A percentile compares a stretch with the other conserved stretches of the same genome.
These are phyloP conservation scores for Diutina sp. DNA, from an alignment of 1,139 yeast genomes.

Conservation along the genomic window DNA sequence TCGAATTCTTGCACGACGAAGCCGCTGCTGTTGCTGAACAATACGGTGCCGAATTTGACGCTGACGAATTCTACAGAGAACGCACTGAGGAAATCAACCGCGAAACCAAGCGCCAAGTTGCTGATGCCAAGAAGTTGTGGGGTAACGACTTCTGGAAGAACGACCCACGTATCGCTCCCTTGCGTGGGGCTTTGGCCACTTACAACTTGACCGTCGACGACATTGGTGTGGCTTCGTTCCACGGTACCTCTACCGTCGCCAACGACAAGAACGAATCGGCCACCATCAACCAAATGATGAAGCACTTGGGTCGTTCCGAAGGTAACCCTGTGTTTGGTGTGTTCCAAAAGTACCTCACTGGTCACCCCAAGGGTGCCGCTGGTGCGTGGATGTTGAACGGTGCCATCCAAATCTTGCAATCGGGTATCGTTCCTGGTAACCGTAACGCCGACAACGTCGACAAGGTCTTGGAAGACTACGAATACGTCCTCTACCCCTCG, in stretches of 20 bases:
- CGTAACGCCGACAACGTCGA: conserved; percentile 97
- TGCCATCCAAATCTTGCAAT: conserved; percentile 81
- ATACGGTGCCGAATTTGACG: conserved; percentile 42
- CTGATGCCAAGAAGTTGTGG: conserved; percentile 86
- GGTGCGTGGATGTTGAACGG: conserved; percentile 99
- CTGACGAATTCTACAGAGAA: conserved; percentile 51
- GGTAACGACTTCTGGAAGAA: conserved; percentile 89
- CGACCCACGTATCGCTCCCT: conserved; percentile 92
- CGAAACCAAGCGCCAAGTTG: conserved; percentile 76
- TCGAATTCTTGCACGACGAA: conserved; percentile 37
- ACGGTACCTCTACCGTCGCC: conserved; percentile 96
- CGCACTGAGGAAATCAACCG: conserved; percentile 79
- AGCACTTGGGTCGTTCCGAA: conserved; percentile 89
- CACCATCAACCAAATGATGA: conserved; percentile 83
- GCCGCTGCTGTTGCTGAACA: conserved; percentile 42
- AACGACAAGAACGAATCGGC: conserved; percentile 96
- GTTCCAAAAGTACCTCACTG: conserved; percentile 97
- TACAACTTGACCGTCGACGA: conserved; percentile 91
- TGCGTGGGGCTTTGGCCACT: conserved; percentile 93
- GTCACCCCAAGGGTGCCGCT: conserved; percentile 99
- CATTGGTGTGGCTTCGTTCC: conserved; percentile 96
- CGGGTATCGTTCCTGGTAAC: conserved; percentile 97
- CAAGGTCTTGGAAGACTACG: conserved; percentile 64
- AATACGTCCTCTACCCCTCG: conserved; percentile 87
- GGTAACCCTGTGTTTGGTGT: conserved; percentile 98